Evolutionary conservation across 129 eudicot species (phyloP), one percentile per base, ranked within the genome.

Genomic region (Lactuca sativa): DNA sequence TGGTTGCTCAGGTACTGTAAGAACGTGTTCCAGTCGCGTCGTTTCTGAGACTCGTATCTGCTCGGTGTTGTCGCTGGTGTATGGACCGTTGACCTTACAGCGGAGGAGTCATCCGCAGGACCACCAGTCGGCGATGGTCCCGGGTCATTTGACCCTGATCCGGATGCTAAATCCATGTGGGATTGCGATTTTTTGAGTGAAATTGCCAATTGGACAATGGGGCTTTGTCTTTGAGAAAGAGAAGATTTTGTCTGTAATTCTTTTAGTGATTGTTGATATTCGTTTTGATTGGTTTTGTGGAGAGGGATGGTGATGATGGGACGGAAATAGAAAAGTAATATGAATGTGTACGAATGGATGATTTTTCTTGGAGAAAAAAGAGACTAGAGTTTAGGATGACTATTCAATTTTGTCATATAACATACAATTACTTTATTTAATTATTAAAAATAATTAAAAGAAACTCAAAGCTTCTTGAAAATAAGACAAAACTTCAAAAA

Each of bases 21-120:
- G 64, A 87, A 87, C 30, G 95, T 82, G 71, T 84, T 84, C 95
- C 95, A 87, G 56, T 87, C 95, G n/a, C 95, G 71, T 1, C 95
- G 78, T 76, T 87, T 87, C 21, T 87, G 95, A 3, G 95, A 82
- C 82, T 87, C 95, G 69, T 87, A 87, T 55, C 95, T 55, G 70
- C 95, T 87, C 21, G 72, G 90, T 2, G 83, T 83, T 12, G 75
- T 86, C 1, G 74, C 32, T 16, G 62, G 16, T 4, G 81, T 55
- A 4, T 69, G 72, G 0, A 62, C 64, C 31, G 84, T 18, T 56
- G 80, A 56, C 37, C 70, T 69, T 32, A 67, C 76, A 6, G 37
- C 30, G 9, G 72, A 3, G 1, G 64, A 37, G 66, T 36, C 31
- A 6, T 61, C 51, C 3, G 18, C 6, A 7, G 57, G 8, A 18